Evolutionary conservation across 23 red algal species (phyloP).

Genomic region (Gracilariopsis chorda): DNA sequence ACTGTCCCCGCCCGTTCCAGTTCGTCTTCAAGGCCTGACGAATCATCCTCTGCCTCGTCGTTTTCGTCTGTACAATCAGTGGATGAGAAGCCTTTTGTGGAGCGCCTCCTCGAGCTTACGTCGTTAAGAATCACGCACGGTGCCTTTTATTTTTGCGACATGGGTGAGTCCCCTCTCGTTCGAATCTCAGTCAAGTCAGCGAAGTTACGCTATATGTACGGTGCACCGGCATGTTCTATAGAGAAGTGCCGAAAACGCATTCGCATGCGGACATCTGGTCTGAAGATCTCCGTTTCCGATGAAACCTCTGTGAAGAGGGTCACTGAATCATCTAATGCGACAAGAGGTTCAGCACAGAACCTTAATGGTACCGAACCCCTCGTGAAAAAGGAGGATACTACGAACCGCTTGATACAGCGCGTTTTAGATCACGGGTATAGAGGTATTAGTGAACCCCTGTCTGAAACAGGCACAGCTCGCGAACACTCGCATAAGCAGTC

Average conservation of each 20-base stretch:
- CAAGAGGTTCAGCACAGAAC: background rate
- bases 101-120: constrained; percentile 29
- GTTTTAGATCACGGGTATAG: constrained; percentile 23
- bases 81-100: constrained; percentile 40
- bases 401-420: constrained; percentile 44
- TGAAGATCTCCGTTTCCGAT: constrained; percentile 33
- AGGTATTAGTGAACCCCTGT: background rate
- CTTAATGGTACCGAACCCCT: background rate
- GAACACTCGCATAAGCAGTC: too few species aligned
- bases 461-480: too few species aligned
- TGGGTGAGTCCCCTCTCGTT: constrained; percentile 56
- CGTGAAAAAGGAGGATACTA: constrained; percentile 36
- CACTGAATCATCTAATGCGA: background rate
- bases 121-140: constrained; percentile 40
- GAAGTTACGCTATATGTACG: constrained; percentile 52
- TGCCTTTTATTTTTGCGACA: constrained; percentile 66
- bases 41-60: constrained; percentile 5
- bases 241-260: constrained; percentile 50
- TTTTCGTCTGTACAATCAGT: constrained; percentile 31
- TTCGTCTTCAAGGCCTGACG: background rate
- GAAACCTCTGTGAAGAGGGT: background rate
- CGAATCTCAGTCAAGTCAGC: constrained; percentile 35
- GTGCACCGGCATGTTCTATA: constrained; percentile 32
- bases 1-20: background rate
- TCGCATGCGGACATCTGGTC: constrained; percentile 5